A percentile compares a stretch with the other conserved stretches of the same genome.
Evolutionary conservation across 257 asterid species (phyloP).

Genomic region (Agastache rugosa): DNA sequence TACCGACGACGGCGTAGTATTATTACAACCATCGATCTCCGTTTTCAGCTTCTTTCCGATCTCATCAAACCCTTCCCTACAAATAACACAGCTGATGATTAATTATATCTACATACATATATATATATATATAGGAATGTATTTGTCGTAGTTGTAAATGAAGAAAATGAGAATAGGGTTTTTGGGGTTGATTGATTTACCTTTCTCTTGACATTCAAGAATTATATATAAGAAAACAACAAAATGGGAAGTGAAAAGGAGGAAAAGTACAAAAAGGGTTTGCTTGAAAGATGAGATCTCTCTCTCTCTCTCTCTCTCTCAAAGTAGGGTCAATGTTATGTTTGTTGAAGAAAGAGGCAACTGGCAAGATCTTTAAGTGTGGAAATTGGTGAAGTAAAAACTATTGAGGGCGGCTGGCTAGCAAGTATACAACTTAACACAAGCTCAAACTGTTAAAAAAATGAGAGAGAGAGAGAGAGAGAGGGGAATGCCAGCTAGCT

Average conservation of each 20-base stretch:
- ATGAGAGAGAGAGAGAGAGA: slow-evolving; percentile 32
- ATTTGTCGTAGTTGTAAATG: not conserved
- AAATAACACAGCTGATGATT: too few species aligned
- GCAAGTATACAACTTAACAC: not conserved
- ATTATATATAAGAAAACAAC: slow-evolving; percentile 22
- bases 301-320: not conserved
- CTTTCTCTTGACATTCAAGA: slow-evolving; percentile 79
- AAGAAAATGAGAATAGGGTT: slow-evolving; percentile 20
- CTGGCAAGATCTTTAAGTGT: slow-evolving; percentile 21
- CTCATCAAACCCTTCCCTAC: slow-evolving; percentile 79
- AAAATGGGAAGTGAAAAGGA: slow-evolving; percentile 25
- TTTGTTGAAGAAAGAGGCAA: slow-evolving; percentile 32
- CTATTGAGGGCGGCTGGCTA: slow-evolving; percentile 34
- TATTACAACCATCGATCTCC: slow-evolving; percentile 52
- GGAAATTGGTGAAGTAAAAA: slow-evolving; percentile 37
- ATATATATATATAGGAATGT: not conserved
- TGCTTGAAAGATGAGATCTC: slow-evolving; percentile 33
- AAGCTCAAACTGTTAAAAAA: slow-evolving; percentile 4
- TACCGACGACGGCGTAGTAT: slow-evolving; percentile 2
- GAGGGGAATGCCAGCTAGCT: slow-evolving; percentile 57
- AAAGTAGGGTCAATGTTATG: slow-evolving; percentile 40
- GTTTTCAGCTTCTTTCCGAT: slow-evolving; percentile 70
- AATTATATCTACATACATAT: too few species aligned
- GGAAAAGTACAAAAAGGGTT: slow-evolving; percentile 7
- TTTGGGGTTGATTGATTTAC: slow-evolving; percentile 34